Percentiles rank a stretch among this genome's conserved stretches.
Evolutionary conservation across 495 filamentous ascomycete species (phyloP).

Genomic region (Lophium mytilinum): DNA sequence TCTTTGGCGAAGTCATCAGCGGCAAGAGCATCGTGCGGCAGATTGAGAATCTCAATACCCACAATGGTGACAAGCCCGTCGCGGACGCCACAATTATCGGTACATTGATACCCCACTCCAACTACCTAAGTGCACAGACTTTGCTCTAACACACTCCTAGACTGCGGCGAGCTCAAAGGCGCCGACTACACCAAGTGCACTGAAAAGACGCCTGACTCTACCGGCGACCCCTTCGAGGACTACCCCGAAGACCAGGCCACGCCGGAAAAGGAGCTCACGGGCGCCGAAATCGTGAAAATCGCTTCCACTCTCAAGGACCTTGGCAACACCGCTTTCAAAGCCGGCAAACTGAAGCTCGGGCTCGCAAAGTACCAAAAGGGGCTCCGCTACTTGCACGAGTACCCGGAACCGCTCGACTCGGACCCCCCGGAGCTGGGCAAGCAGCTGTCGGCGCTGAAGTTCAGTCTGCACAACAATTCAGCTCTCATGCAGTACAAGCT

Average conservation of each 20-base stretch:
- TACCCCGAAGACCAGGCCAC: constrained; percentile 74
- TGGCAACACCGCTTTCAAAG: constrained; percentile 88
- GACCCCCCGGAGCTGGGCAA: constrained; percentile 59
- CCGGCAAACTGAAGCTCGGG: constrained; percentile 55
- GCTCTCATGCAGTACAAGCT: constrained; percentile 78
- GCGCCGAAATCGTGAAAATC: constrained; percentile 63
- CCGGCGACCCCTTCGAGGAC: constrained; percentile 91
- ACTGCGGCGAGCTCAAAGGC: constrained; percentile 79
- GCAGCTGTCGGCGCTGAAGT: constrained; percentile 64
- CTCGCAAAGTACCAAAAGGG: constrained; percentile 96
- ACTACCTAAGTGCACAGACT: background rate
- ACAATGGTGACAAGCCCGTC: constrained; percentile 67
- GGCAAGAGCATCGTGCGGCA: constrained; percentile 87
- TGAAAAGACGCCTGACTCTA: constrained; percentile 61
- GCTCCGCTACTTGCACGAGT: constrained; percentile 88
- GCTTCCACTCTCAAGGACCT: constrained; percentile 83
- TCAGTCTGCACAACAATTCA: constrained; percentile 69
- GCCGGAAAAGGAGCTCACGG: constrained; percentile 46
- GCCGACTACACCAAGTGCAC: constrained; percentile 54
- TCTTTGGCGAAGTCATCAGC: constrained; percentile 90
- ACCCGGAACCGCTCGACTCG: constrained; percentile 57
- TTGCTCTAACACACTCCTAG: constrained; percentile 28
- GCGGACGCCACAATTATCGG: constrained; percentile 61
- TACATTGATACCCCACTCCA: constrained; percentile 17
- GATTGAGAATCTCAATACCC: constrained; percentile 79